Evolutionary conservation across 78 protist genomes (phyloP).

Genomic region (Cavenderia fasciculata): DNA sequence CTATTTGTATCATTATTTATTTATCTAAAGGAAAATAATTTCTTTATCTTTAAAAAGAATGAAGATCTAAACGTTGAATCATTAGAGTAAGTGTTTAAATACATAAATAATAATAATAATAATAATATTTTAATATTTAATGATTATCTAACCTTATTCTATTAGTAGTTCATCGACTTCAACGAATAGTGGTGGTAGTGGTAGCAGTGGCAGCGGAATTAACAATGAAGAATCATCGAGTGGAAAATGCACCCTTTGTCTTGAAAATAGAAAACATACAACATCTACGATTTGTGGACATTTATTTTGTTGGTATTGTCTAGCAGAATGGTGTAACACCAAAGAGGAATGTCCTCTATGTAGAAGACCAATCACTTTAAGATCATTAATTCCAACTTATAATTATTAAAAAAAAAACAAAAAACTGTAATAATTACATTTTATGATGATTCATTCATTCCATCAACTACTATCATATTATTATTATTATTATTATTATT

Average conservation of each 20-base stretch:
- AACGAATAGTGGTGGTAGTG: neutral
- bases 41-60: neutral
- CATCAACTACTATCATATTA: no score
- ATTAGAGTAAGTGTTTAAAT: neutral
- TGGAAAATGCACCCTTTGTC: slow-evolving; percentile 58
- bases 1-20: slow-evolving; percentile 7
- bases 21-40: slow-evolving; percentile 28
- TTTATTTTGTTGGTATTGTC: slow-evolving; percentile 65
- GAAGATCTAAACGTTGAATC: neutral
- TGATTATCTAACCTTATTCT: no score
- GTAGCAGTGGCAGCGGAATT: neutral
- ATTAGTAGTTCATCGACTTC: neutral
- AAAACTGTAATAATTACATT: neutral
- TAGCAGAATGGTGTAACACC: slow-evolving; percentile 54
- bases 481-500: no score
- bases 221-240: neutral
- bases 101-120: neutral
- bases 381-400: slow-evolving; percentile 22
- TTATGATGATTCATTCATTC: no score
- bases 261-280: slow-evolving; percentile 40
- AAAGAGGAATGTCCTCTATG: slow-evolving; percentile 56
- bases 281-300: slow-evolving; percentile 65
- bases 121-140: neutral
- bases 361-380: slow-evolving; percentile 38
- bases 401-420: slow-evolving; percentile 10